These are phyloP conservation scores for Balansia obtecta DNA, from an alignment of 2,329 filamentous ascomycete species.

Conservation along the genomic window DNA sequence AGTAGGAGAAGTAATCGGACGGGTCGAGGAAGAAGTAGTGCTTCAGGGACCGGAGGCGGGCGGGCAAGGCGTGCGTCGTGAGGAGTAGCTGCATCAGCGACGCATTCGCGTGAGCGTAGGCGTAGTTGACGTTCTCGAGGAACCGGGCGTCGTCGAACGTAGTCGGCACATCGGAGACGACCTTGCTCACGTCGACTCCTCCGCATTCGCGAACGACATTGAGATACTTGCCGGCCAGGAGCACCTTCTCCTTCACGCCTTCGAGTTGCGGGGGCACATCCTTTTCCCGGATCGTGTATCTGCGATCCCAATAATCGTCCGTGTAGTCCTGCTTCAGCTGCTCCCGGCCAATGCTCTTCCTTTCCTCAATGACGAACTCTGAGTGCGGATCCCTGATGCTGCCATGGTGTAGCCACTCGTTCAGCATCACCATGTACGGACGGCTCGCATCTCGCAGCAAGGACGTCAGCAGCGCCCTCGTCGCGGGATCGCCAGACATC, in stretches of 20 bases:
- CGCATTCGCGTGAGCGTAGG: slow-evolving; percentile 91
- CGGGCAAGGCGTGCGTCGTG: slow-evolving; percentile 83
- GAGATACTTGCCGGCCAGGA: slow-evolving; percentile 92
- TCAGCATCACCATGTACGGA: slow-evolving; percentile 96
- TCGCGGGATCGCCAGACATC: slow-evolving; percentile 88
- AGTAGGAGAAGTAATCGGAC: slow-evolving; percentile 97
- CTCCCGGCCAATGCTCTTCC: slow-evolving; percentile 87
- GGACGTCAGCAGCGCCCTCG: slow-evolving; percentile 67
- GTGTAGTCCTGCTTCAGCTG: slow-evolving; percentile 92
- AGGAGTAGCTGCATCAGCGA: slow-evolving; percentile 83
- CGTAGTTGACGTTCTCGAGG: slow-evolving; percentile 87
- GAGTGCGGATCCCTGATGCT: slow-evolving; percentile 88
- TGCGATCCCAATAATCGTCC: slow-evolving; percentile 97
- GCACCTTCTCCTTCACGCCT: slow-evolving; percentile 82
- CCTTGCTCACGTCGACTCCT: slow-evolving; percentile 85
- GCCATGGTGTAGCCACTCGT: slow-evolving; percentile 95
- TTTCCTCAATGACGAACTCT: slow-evolving; percentile 91
- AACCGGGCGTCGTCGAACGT: slow-evolving; percentile 90
- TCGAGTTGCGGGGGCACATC: slow-evolving; percentile 88
- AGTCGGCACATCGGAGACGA: slow-evolving; percentile 73
- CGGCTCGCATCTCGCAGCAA: slow-evolving; percentile 78
- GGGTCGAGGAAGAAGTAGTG: slow-evolving; percentile 99
- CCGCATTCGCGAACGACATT: slow-evolving; percentile 97
- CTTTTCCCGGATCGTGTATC: slow-evolving; percentile 86
- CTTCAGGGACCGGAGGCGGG: slow-evolving; percentile 79